A percentile compares a stretch with the other conserved stretches of the same genome.
Evolutionary conservation across 2,329 filamentous ascomycete species (phyloP).

Genomic region (Clarireedia sp.): DNA sequence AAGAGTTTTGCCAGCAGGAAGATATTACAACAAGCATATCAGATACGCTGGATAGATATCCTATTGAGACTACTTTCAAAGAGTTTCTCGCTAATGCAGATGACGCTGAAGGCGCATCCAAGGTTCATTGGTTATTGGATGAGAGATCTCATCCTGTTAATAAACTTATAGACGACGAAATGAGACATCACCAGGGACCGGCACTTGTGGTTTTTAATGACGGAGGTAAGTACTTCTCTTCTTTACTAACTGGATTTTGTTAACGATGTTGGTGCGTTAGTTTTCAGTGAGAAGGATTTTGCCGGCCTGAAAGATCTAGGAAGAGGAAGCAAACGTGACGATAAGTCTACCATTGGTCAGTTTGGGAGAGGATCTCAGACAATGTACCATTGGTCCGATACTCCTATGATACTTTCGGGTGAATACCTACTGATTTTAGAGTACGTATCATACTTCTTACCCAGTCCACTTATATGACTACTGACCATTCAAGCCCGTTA

Average conservation of each 20-base stretch:
- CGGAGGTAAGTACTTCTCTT: conserved; percentile 21
- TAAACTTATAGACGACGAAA: conserved; percentile 20
- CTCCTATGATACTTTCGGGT: conserved; percentile 30
- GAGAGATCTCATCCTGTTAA: conserved; percentile 13
- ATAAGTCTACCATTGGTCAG: conserved; percentile 27
- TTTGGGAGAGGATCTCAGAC: conserved; percentile 32
- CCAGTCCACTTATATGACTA: not conserved
- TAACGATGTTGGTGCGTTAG: conserved; percentile 4
- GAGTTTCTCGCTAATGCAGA: conserved; percentile 33
- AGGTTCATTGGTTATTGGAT: conserved; percentile 30
- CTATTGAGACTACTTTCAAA: conserved; percentile 28
- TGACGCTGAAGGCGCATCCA: conserved; percentile 23
- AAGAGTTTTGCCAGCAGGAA: conserved; percentile 28
- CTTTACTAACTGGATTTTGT: not conserved
- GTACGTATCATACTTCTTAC: conserved; percentile 14
- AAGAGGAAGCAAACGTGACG: conserved; percentile 27
- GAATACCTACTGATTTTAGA: conserved; percentile 30
- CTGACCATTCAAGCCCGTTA: conserved; percentile 18
- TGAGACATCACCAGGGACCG: conserved; percentile 26
- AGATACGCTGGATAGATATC: conserved; percentile 29
- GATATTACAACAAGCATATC: conserved; percentile 25
- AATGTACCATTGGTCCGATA: conserved; percentile 32
- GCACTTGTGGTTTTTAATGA: conserved; percentile 30
- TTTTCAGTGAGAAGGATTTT: conserved; percentile 28
- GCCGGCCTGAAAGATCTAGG: conserved; percentile 29